These are phyloP conservation scores for Tripterygium wilfordii DNA, from an alignment of 177 flowering plant species.

Conservation along the genomic window DNA sequence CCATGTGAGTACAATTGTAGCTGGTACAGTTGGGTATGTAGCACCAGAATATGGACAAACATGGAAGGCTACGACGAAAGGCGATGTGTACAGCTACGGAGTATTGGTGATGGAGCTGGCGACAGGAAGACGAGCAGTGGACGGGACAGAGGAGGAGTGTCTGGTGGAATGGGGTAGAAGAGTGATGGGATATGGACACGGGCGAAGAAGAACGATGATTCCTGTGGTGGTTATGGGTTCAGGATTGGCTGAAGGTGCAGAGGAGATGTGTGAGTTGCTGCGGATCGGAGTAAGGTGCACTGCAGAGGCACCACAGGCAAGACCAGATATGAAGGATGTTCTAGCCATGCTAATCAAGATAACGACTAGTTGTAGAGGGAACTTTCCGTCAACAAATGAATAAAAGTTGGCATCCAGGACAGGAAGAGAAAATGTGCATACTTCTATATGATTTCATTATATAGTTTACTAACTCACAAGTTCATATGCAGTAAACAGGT, in stretches of 20 bases:
- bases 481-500: too few species aligned
- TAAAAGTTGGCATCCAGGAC: too few species aligned
- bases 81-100: slow-evolving; percentile 91
- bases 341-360: slow-evolving; percentile 46
- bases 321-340: slow-evolving; percentile 91
- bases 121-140: slow-evolving; percentile 75
- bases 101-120: slow-evolving; percentile 85
- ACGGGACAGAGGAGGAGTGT: slow-evolving; percentile 79
- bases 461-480: too few species aligned
- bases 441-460: too few species aligned
- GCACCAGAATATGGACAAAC: slow-evolving; percentile 92
- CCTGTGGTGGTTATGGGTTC: slow-evolving; percentile 41
- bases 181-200: slow-evolving; percentile 39
- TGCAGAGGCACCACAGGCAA: slow-evolving; percentile 56
- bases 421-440: too few species aligned
- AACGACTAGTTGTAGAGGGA: too few species aligned
- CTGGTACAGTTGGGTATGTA: slow-evolving; percentile 88
- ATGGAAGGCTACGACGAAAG: slow-evolving; percentile 85
- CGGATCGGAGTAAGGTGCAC: slow-evolving; percentile 64
- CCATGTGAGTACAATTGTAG: slow-evolving; percentile 87
- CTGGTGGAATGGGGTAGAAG: slow-evolving; percentile 76
- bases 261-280: slow-evolving; percentile 62
- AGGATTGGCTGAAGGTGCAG: slow-evolving; percentile 45
- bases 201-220: slow-evolving; percentile 19
- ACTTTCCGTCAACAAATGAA: too few species aligned